Percentiles rank a stretch among this genome's conserved stretches.
phyloP scores from a whole-genome alignment of 352 stramenopile species.

The Hyaloperonospora brassicae region DNA sequence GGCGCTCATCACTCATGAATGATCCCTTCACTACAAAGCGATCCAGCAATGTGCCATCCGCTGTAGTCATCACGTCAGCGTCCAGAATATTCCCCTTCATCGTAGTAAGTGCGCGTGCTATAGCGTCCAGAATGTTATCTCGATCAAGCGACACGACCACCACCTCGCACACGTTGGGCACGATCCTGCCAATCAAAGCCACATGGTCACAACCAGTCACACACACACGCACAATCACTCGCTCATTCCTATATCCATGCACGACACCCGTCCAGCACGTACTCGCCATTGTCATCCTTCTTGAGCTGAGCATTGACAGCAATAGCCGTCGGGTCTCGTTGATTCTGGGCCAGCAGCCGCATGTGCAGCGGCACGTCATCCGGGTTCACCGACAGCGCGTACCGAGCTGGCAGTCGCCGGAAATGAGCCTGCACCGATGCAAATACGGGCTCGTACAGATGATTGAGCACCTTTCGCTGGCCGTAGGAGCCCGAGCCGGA shows the following conservation, averaged over 20 bases:
- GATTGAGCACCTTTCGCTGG: conserved; percentile 74
- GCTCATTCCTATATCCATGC: neutral
- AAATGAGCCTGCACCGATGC: conserved; percentile 81
- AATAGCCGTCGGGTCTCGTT: conserved; percentile 72
- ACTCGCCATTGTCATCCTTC: conserved; percentile 84
- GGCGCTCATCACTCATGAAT: conserved; percentile 77
- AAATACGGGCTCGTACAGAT: conserved; percentile 82
- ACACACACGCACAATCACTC: neutral
- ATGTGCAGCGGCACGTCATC: conserved; percentile 86
- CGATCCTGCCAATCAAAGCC: conserved; percentile 34
- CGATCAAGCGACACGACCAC: conserved; percentile 72
- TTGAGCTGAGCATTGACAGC: conserved; percentile 76
- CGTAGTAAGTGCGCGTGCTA: conserved; percentile 65
- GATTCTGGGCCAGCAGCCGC: conserved; percentile 72
- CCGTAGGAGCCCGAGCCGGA: conserved; percentile 56
- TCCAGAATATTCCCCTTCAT: conserved; percentile 85
- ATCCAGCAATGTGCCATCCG: conserved; percentile 69
- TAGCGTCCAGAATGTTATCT: conserved; percentile 74
- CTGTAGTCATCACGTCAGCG: conserved; percentile 81
- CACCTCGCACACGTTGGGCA: conserved; percentile 74
- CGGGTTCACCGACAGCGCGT: conserved; percentile 77
- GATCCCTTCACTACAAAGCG: conserved; percentile 76
- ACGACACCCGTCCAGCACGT: conserved; percentile 16
- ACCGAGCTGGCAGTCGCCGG: conserved; percentile 66
- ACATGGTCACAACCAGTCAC: conserved; percentile 1